phyloP scores from a whole-genome alignment of 1,139 yeast species.

The Pichia sp. region DNA sequence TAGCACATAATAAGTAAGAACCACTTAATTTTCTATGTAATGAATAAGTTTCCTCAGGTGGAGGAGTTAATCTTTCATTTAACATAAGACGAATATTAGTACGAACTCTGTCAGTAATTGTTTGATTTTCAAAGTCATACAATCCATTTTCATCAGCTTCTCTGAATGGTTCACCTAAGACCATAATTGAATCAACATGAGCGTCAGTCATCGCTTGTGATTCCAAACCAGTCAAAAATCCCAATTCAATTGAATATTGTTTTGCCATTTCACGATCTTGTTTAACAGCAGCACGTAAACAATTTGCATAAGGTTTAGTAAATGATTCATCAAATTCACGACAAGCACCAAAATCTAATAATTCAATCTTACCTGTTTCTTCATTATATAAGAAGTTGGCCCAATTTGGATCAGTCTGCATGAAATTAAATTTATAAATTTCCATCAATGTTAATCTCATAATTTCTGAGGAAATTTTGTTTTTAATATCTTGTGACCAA shows the following conservation, averaged over 20 bases:
- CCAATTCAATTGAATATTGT: slow-evolving; percentile 63
- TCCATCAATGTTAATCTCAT: slow-evolving; percentile 85
- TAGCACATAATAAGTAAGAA: slow-evolving; percentile 83
- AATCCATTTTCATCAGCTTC: slow-evolving; percentile 44
- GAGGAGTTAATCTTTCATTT: slow-evolving; percentile 88
- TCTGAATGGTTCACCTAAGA: slow-evolving; percentile 87
- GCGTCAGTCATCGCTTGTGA: slow-evolving; percentile 83
- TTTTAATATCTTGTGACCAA: slow-evolving; percentile 65
- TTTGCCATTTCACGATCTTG: slow-evolving; percentile 64
- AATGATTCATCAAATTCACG: slow-evolving; percentile 69
- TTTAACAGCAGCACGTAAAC: slow-evolving; percentile 71
- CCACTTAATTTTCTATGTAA: slow-evolving; percentile 94
- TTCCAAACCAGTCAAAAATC: slow-evolving; percentile 89
- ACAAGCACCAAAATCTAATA: slow-evolving; percentile 94
- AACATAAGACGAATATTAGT: slow-evolving; percentile 83
- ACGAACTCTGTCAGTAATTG: slow-evolving; percentile 89
- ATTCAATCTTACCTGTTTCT: slow-evolving; percentile 55
- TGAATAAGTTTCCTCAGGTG: slow-evolving; percentile 97
- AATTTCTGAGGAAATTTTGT: slow-evolving; percentile 79
- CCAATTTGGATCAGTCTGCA: slow-evolving; percentile 99
- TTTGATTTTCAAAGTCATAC: slow-evolving; percentile 76
- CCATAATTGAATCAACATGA: slow-evolving; percentile 85
- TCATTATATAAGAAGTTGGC: slow-evolving; percentile 87
- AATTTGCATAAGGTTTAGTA: slow-evolving; percentile 59
- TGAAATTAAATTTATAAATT: slow-evolving; percentile 75